Conservation (phyloP, 164 flowering plant species). For the Cinnamomum micranthum region DNA sequence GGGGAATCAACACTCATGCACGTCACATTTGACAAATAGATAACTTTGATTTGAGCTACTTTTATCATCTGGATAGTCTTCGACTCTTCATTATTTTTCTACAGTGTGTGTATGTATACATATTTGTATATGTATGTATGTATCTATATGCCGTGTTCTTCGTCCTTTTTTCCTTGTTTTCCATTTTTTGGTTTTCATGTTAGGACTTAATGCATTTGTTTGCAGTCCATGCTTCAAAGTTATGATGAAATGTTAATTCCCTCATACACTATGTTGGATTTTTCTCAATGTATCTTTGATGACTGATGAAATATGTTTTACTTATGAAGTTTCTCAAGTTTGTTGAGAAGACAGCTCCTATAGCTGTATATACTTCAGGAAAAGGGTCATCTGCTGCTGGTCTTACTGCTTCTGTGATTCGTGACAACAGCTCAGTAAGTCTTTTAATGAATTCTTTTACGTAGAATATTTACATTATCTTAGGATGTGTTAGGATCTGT, state of each 20-base stretch:
- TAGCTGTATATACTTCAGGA: conserved; percentile 97
- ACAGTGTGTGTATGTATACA: too few relatives aligned
- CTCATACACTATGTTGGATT: too few relatives aligned
- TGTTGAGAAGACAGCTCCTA: conserved; percentile 99
- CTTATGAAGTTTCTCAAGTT: conserved; percentile 88
- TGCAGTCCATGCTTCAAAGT: not conserved
- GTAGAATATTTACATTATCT: not conserved
- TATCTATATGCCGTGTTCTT: not conserved
- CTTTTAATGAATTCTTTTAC: not conserved
- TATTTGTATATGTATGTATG: not conserved
- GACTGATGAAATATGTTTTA: not conserved
- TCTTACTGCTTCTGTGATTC: conserved; percentile 96
- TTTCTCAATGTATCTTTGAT: not conserved
- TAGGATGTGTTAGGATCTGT: too few relatives aligned
- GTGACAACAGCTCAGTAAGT: conserved; percentile 88
- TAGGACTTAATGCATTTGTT: not conserved
- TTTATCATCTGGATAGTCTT: too few relatives aligned
- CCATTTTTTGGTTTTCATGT: not conserved
- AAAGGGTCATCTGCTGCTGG: conserved; percentile 99
- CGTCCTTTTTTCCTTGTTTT: not conserved
- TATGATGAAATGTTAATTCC: not conserved
- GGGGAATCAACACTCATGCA: too few relatives aligned
- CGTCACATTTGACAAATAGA: too few relatives aligned
- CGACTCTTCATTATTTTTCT: too few relatives aligned
- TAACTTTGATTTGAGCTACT: too few relatives aligned